Evolutionary conservation across 164 flowering plant genomes (phyloP).

Genomic region (Echeveria elegans): DNA sequence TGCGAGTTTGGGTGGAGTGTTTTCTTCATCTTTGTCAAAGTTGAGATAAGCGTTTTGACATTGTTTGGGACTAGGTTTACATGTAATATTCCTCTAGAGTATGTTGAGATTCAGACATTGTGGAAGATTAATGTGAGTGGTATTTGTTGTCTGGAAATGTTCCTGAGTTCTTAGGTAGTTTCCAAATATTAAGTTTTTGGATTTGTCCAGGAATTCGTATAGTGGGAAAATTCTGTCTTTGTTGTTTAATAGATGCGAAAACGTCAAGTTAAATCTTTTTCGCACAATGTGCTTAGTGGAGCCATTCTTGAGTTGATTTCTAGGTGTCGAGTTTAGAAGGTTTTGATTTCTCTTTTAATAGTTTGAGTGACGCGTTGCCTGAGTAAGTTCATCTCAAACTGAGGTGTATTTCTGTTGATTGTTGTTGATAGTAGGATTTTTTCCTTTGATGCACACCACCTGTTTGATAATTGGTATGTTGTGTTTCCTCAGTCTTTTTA

Average conservation of each 20-base stretch:
- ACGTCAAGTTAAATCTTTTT: slow-evolving; percentile 62
- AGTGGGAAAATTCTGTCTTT: slow-evolving; percentile 52
- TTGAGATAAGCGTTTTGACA: slow-evolving; percentile 51
- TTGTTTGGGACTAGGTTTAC: slow-evolving; percentile 68
- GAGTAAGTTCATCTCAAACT: too few relatives aligned
- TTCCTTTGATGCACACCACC: too few relatives aligned
- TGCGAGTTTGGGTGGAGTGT: slow-evolving; percentile 54
- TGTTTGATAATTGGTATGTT: too few relatives aligned
- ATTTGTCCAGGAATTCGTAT: slow-evolving; percentile 73
- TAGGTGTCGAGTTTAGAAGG: slow-evolving; percentile 63
- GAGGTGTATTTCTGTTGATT: too few relatives aligned
- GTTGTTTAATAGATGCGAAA: slow-evolving; percentile 57
- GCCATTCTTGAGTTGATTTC: slow-evolving; percentile 44
- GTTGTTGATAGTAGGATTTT: too few relatives aligned
- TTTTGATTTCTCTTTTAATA: slow-evolving; percentile 70
- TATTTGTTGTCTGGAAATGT: slow-evolving; percentile 68
- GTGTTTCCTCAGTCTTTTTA: too few relatives aligned
- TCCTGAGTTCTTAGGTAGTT: slow-evolving; percentile 75
- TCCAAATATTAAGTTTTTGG: slow-evolving; percentile 62
- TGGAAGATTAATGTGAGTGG: slow-evolving; percentile 91
- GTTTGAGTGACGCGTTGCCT: slow-evolving; percentile 61
- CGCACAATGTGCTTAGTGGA: slow-evolving; percentile 64
- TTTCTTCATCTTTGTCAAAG: slow-evolving; percentile 65
- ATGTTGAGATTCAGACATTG: slow-evolving; percentile 34
- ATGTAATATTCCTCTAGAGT: slow-evolving; percentile 65